phyloP scores from a whole-genome alignment of 257 asterid species.

The Salvia hispanica region DNA sequence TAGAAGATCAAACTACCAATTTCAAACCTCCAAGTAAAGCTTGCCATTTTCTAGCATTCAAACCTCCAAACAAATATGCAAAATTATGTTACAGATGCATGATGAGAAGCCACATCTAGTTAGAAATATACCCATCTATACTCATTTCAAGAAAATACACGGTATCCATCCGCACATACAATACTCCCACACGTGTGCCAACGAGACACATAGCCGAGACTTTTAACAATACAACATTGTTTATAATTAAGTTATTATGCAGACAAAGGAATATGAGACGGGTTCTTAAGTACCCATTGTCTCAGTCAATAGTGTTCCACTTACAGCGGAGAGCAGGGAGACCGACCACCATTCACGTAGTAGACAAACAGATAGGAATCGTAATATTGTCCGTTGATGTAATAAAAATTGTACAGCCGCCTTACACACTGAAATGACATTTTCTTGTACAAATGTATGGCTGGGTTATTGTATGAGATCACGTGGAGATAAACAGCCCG shows the following conservation, averaged over 20 bases:
- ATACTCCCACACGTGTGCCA: background rate
- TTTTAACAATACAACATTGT: conserved; percentile 23
- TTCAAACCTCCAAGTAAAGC: background rate
- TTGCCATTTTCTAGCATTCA: background rate
- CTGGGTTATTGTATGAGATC: conserved; percentile 89
- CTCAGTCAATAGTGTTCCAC: conserved; percentile 33
- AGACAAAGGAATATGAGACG: conserved; percentile 5
- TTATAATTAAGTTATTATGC: conserved; percentile 6
- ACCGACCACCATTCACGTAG: conserved; percentile 90
- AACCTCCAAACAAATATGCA: background rate
- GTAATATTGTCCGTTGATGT: conserved; percentile 75
- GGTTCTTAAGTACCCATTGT: conserved; percentile 1
- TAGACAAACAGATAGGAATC: conserved; percentile 94
- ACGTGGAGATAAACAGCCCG: conserved; percentile 94
- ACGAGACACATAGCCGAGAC: conserved; percentile 6
- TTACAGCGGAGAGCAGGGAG: conserved; percentile 96
- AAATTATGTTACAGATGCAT: conserved; percentile 3
- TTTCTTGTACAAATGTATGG: conserved; percentile 86
- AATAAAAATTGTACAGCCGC: conserved; percentile 73
- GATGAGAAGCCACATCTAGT: conserved; percentile 13
- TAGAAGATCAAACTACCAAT: background rate
- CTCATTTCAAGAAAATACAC: conserved; percentile 21
- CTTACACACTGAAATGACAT: conserved; percentile 83
- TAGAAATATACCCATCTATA: background rate
- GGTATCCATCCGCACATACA: background rate